These are phyloP conservation scores for Albugo laibachii DNA, from an alignment of 352 stramenopile genomes.

Conservation along the genomic window DNA sequence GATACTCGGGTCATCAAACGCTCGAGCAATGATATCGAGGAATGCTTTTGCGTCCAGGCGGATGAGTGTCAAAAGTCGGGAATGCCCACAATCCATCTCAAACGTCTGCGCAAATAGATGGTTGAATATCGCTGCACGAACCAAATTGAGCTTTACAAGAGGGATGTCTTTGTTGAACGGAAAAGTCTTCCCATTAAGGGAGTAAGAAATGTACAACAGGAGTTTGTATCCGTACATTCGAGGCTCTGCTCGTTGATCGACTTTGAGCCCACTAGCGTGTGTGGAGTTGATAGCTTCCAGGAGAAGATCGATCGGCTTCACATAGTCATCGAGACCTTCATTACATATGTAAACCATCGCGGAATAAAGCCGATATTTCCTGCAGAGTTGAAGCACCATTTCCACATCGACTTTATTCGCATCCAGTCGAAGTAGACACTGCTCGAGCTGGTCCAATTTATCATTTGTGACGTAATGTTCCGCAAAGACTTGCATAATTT, in stretches of 20 bases:
- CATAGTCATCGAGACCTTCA: slow-evolving; percentile 83
- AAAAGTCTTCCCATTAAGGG: slow-evolving; percentile 79
- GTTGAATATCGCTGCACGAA: slow-evolving; percentile 58
- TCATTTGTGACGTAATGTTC: slow-evolving; percentile 76
- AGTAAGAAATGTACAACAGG: slow-evolving; percentile 82
- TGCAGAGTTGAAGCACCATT: slow-evolving; percentile 83
- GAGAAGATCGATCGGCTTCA: slow-evolving; percentile 80
- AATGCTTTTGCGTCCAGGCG: slow-evolving; percentile 62
- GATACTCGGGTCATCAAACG: slow-evolving; percentile 67
- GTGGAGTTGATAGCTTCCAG: slow-evolving; percentile 44
- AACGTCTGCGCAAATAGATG: slow-evolving; percentile 57
- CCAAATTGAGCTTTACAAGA: slow-evolving; percentile 38
- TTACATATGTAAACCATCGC: slow-evolving; percentile 90
- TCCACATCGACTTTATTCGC: slow-evolving; percentile 88
- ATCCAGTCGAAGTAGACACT: slow-evolving; percentile 88
- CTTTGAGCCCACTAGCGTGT: slow-evolving; percentile 2
- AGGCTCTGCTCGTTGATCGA: slow-evolving; percentile 7
- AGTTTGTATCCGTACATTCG: slow-evolving; percentile 72
- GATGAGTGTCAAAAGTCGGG: slow-evolving; percentile 64
- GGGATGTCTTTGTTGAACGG: slow-evolving; percentile 60
- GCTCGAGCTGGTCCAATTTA: slow-evolving; percentile 79
- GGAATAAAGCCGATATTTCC: slow-evolving; percentile 83
- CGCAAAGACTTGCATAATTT: slow-evolving; percentile 87
- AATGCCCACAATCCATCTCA: slow-evolving; percentile 23
- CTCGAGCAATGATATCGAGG: slow-evolving; percentile 57